Evolutionary conservation across 148 eudicot genomes (phyloP), one percentile per base, ranked within the genome.

Genomic region (Linanthus parryae): DNA sequence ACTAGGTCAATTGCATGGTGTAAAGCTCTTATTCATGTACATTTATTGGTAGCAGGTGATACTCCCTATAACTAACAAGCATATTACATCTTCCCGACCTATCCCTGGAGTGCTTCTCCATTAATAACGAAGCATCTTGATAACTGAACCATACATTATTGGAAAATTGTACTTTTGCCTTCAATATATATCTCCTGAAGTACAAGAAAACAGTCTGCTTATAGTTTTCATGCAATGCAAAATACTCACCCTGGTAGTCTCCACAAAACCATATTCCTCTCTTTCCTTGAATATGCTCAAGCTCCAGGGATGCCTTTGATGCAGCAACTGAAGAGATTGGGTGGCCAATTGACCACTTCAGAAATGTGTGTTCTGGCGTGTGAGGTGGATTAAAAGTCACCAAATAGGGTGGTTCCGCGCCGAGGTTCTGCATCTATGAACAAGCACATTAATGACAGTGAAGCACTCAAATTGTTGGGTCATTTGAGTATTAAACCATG

Each of bases 261-360:
- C 99, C 99, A 65, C 95, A 88, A 51, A 88, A 94, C 99, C 99
- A 94, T 57, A 94, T 75, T 61, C 95, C 81, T 57, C 99, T 75
- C 71, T 73, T 80, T 52, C 99, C 99, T 84, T 94, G 98, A 71
- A 92, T 84, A 19, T 49, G 48, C 57, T 45, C 52, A 52, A 92
- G 73, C 73, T 81, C 76, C 47, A 59, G 48, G 54, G 96, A 81
- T 61, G 98, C 90, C 68, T 87, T 84, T 57, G 94, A 64, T 62
- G 98, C 90, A 35, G 96, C 88, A 52, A 92, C 90, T 16, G 94
- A 84, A 33, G 98, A 96, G 23, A 81, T 71, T 20, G 98, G 96
- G 65, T 92, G 98, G 28, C 96, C 85, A 7, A 88, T 77, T 47
- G 80, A 58, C 98, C 98, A 92, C 55, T 81, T 81, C 1, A 87